Base-by-base conservation (phyloP, 768 basidiomycete genomes). In the Tylopilus subfusipes region DNA sequence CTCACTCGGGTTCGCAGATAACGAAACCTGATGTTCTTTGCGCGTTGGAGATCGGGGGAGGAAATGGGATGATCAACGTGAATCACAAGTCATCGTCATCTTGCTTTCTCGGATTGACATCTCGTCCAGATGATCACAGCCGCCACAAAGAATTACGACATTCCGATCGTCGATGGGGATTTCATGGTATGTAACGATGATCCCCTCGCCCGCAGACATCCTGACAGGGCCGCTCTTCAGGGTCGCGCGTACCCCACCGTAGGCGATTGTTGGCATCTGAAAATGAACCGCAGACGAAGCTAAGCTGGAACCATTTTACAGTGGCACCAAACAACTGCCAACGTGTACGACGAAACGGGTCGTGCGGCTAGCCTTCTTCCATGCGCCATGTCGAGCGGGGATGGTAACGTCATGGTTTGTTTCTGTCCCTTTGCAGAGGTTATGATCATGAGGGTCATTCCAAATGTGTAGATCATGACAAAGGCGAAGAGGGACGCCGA, bases 141-240 rank as follows among this genome's bases (percentile, higher is more conserved):
- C 48, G 69, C 72, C 48, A 67, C 69, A 30, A 68, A 63, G 53
- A 66, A 73, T 46, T 72, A 70, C 42, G 64, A 67, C 47, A 66
- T 78, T 42, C 76, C 76, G 48, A 70, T 73, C 38, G 64, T 78
- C 46, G 75, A 76, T 61, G 77, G 73, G 5, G 76, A 79, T 64
- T 70, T 77, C 39, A 78, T 79, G 77, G 70, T 67, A 40, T 39
- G 66, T 52, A 19, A 22, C 45, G 27, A 38, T 5, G 44, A 39
- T 57, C 19, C 31, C 14, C 33, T 43, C 18, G n/a, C 45, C 50
- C n/a, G 47, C 21, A 31, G 11, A 29, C 39, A 10, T 56, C 24
- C 36, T 58, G 29, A 54, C 53, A 43, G 45, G 18, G 31, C 27
- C 43, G 21, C 38, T 44, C 22, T 19, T 58, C 52, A 72, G 69